Evolutionary conservation across 2,329 filamentous ascomycete species (phyloP).

Genomic region (Orbilia javanica): DNA sequence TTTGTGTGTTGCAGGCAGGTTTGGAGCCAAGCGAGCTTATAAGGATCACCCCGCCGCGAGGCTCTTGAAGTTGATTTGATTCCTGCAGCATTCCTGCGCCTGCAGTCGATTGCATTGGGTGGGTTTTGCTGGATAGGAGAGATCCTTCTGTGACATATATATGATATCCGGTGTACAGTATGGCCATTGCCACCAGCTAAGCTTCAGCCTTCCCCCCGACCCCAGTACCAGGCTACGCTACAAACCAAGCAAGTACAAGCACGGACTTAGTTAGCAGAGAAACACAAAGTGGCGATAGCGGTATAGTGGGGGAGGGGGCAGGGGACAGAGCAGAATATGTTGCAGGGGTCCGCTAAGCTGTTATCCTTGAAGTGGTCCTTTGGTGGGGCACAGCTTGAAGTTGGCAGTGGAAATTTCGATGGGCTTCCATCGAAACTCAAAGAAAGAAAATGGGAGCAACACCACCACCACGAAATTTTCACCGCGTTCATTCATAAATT

Average conservation of each 20-base stretch:
- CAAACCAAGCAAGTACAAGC: not conserved
- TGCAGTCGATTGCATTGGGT: slow-evolving; percentile 3
- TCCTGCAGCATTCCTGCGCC: slow-evolving; percentile 1
- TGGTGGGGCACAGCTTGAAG: slow-evolving; percentile 52
- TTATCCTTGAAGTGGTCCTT: not conserved
- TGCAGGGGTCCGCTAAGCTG: slow-evolving; percentile 6
- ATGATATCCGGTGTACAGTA: too few species aligned
- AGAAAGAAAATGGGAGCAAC: slow-evolving; percentile 41
- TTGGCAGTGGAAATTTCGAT: slow-evolving; percentile 53
- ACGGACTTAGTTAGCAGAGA: not conserved
- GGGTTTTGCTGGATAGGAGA: not conserved
- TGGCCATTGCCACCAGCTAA: not conserved
- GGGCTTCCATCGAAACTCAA: slow-evolving; percentile 58
- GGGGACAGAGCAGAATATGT: not conserved
- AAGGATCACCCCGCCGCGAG: slow-evolving; percentile 18
- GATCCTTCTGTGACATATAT: not conserved
- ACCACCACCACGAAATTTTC: slow-evolving; percentile 27
- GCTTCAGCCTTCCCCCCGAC: not conserved
- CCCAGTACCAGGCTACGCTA: not conserved
- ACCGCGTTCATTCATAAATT: slow-evolving; percentile 53
- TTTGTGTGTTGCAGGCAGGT: slow-evolving; percentile 26
- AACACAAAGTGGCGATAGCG: slow-evolving; percentile 1
- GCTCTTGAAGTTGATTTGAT: not conserved
- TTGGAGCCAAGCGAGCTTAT: slow-evolving; percentile 4
- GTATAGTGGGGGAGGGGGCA: not conserved